Evolutionary conservation across 352 stramenopile species (phyloP).

Genomic region (Plasmopara muralis): DNA sequence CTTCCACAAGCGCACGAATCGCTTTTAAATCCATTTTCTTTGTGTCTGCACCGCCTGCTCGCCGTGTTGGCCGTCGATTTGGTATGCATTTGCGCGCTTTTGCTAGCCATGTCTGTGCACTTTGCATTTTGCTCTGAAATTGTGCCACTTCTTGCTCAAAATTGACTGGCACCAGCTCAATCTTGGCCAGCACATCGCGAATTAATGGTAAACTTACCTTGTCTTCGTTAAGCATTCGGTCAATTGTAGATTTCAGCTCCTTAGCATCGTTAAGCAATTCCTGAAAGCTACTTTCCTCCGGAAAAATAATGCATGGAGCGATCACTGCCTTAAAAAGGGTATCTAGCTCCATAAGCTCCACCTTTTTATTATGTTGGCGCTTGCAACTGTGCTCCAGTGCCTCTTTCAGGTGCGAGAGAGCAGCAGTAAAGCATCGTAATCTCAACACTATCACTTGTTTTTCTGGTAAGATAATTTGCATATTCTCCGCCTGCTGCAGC

Average conservation of each 20-base stretch:
- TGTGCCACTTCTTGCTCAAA: slow-evolving; percentile 71
- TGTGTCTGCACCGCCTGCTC: slow-evolving; percentile 37
- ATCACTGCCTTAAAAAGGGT: slow-evolving; percentile 38
- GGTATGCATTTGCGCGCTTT: slow-evolving; percentile 85
- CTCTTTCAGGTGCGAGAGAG: slow-evolving; percentile 58
- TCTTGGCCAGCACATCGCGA: slow-evolving; percentile 68
- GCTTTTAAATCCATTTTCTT: slow-evolving; percentile 80
- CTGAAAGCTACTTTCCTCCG: slow-evolving; percentile 43
- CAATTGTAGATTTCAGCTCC: slow-evolving; percentile 55
- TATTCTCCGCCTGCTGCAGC: slow-evolving; percentile 52
- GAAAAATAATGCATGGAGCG: slow-evolving; percentile 47
- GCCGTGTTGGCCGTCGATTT: slow-evolving; percentile 57
- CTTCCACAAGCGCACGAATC: slow-evolving; percentile 78
- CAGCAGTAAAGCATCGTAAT: slow-evolving; percentile 45
- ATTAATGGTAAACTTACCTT: slow-evolving; percentile 81
- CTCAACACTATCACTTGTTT: slow-evolving; percentile 34
- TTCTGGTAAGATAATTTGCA: slow-evolving; percentile 38
- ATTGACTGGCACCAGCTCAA: slow-evolving; percentile 83
- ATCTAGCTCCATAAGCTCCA: slow-evolving; percentile 49
- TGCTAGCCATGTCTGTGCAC: slow-evolving; percentile 75
- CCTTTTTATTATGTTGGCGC: slow-evolving; percentile 56
- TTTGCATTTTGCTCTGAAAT: slow-evolving; percentile 83
- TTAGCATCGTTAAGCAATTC: slow-evolving; percentile 55
- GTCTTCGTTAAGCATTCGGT: slow-evolving; percentile 59
- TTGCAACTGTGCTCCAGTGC: slow-evolving; percentile 55